Evolutionary conservation across 2,329 filamentous ascomycete genomes (phyloP).

Genomic region (Bipolaris zeicola): DNA sequence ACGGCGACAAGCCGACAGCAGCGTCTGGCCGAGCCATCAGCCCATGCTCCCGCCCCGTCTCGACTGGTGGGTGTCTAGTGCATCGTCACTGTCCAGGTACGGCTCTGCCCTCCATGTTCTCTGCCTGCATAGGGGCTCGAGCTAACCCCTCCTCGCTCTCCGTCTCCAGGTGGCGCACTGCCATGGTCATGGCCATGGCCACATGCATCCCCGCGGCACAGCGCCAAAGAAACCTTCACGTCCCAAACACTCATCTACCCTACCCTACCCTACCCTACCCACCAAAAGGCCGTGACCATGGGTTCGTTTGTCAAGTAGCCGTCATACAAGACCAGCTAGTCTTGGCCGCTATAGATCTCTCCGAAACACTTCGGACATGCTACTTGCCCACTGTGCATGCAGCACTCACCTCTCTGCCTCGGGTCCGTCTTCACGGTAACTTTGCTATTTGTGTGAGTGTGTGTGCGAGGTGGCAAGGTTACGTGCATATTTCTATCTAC

Average conservation of each 20-base stretch:
- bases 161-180: slow-evolving; percentile 5
- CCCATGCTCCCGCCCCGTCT: slow-evolving; percentile 16
- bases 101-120: slow-evolving; percentile 18
- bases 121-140: slow-evolving; percentile 17
- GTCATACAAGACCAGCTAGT: neutral
- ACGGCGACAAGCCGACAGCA: slow-evolving; percentile 18
- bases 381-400: neutral
- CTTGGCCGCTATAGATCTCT: neutral
- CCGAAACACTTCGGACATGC: neutral
- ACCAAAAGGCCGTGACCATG: neutral
- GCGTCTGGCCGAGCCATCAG: slow-evolving; percentile 12
- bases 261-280: neutral
- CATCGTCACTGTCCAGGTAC: slow-evolving; percentile 10
- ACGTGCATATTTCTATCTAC: neutral
- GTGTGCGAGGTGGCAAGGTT: neutral
- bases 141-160: slow-evolving; percentile 1
- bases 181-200: slow-evolving; percentile 5
- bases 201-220: slow-evolving; percentile 3
- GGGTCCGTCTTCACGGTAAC: neutral
- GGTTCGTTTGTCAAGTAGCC: neutral
- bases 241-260: neutral
- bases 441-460: neutral
- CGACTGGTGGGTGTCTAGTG: slow-evolving; percentile 13
- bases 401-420: neutral
- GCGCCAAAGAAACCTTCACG: slow-evolving; percentile 2